Percentiles rank a stretch among this genome's conserved stretches.
Conservation (phyloP, 805 yeast species). For the Candida taoyuanica region DNA sequence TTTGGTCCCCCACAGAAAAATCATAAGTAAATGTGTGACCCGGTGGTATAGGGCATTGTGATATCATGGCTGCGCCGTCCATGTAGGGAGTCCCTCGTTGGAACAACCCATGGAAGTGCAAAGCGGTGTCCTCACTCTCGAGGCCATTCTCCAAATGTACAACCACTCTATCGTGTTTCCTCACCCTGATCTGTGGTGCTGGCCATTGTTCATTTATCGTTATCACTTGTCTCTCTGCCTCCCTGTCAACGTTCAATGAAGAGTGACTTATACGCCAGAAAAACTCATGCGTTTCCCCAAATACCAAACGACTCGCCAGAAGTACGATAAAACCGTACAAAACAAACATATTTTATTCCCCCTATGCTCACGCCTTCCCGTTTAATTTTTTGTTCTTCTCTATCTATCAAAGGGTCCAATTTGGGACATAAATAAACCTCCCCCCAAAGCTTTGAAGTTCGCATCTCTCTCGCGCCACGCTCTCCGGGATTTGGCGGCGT, state of each 20-base stretch:
- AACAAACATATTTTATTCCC: background rate
- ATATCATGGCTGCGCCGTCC: constrained; percentile 89
- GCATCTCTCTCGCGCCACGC: too few relatives aligned
- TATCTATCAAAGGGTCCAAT: too few relatives aligned
- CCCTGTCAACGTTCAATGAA: constrained; percentile 54
- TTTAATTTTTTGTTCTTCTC: too few relatives aligned
- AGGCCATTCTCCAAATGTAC: constrained; percentile 37
- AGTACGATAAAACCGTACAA: background rate
- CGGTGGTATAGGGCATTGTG: constrained; percentile 51
- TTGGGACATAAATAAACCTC: too few relatives aligned
- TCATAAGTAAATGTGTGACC: constrained; percentile 38
- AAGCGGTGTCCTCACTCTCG: constrained; percentile 39
- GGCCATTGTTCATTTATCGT: constrained; percentile 56
- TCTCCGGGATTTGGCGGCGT: too few relatives aligned
- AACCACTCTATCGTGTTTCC: constrained; percentile 38
- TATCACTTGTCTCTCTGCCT: constrained; percentile 44
- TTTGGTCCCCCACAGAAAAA: constrained; percentile 36
- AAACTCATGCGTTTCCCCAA: constrained; percentile 25
- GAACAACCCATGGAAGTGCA: constrained; percentile 81
- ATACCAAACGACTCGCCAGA: background rate
- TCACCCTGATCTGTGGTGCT: constrained; percentile 42
- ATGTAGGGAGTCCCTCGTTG: constrained; percentile 60
- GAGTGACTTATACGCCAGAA: constrained; percentile 36
- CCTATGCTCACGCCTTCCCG: too few relatives aligned
- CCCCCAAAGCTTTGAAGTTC: too few relatives aligned